phyloP scores from a whole-genome alignment of 1,284 basidiomycete species.

The Meira miltonrushii region DNA sequence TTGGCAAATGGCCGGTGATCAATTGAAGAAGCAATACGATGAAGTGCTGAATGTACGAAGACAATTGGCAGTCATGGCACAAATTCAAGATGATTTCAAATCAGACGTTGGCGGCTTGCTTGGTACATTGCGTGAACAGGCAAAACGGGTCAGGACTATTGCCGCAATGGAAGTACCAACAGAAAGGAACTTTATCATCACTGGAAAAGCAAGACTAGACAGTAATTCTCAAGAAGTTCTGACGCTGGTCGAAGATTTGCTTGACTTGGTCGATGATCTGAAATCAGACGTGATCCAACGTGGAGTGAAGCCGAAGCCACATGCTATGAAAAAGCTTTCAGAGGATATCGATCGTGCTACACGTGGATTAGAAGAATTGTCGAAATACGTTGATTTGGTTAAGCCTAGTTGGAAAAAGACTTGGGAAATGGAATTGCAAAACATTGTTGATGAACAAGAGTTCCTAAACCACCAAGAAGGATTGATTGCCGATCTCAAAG shows the following conservation, averaged over 20 bases:
- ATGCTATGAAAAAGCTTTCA: slow-evolving; percentile 67
- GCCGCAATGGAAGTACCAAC: slow-evolving; percentile 71
- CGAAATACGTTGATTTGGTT: slow-evolving; percentile 78
- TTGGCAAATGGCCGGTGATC: slow-evolving; percentile 56
- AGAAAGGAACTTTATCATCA: slow-evolving; percentile 79
- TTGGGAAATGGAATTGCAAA: slow-evolving; percentile 91
- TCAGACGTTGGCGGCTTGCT: slow-evolving; percentile 81
- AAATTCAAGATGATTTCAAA: slow-evolving; percentile 89
- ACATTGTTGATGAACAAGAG: slow-evolving; percentile 95
- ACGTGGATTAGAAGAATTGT: slow-evolving; percentile 69
- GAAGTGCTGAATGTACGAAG: slow-evolving; percentile 87
- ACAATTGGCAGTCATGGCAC: slow-evolving; percentile 86
- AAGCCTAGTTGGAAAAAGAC: slow-evolving; percentile 98
- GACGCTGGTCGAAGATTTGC: slow-evolving; percentile 86
- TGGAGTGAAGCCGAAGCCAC: slow-evolving; percentile 75
- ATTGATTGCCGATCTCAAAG: slow-evolving; percentile 42
- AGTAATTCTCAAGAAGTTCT: slow-evolving; percentile 79
- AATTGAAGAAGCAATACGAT: slow-evolving; percentile 80
- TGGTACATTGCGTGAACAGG: slow-evolving; percentile 70
- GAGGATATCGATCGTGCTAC: slow-evolving; percentile 69
- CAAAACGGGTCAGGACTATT: slow-evolving; percentile 76
- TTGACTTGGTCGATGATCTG: slow-evolving; percentile 83
- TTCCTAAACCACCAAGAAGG: slow-evolving; percentile 62
- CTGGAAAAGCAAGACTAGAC: slow-evolving; percentile 85
- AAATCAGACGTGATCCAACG: slow-evolving; percentile 87